Evolutionary conservation across 208 protist species (phyloP).

Genomic region (Trypanosoma scelopori): DNA sequence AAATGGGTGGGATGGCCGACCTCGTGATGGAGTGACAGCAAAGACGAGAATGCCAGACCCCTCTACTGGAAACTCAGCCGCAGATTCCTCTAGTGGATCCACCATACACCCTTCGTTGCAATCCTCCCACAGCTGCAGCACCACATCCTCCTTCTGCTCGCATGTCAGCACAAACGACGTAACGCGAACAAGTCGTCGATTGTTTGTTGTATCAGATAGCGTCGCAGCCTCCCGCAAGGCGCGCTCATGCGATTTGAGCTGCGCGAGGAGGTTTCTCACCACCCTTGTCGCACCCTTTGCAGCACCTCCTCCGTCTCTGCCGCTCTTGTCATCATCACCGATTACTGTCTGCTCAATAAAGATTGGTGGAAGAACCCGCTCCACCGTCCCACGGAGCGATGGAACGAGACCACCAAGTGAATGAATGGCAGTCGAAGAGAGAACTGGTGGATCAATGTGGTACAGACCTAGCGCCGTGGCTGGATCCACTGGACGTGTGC

Average conservation of each 20-base stretch:
- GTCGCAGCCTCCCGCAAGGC: slow-evolving; percentile 2
- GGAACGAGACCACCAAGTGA: slow-evolving; percentile 72
- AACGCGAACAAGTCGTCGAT: slow-evolving; percentile 36
- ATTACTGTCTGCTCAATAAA: slow-evolving; percentile 32
- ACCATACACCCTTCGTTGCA: slow-evolving; percentile 11
- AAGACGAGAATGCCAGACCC: slow-evolving; percentile 54
- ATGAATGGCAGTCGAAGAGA: slow-evolving; percentile 52
- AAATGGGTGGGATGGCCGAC: slow-evolving; percentile 54
- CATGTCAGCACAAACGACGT: slow-evolving; percentile 54
- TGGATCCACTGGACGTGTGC: slow-evolving; percentile 52
- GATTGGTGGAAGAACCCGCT: slow-evolving; percentile 69
- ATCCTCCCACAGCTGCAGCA: slow-evolving; percentile 76
- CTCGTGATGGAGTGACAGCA: slow-evolving; percentile 61
- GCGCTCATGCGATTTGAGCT: slow-evolving; percentile 40
- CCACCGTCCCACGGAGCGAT: slow-evolving; percentile 62
- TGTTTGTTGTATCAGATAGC: slow-evolving; percentile 1
- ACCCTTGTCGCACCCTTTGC: slow-evolving; percentile 19
- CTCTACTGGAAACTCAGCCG: slow-evolving; percentile 40
- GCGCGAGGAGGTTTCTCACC: slow-evolving; percentile 47
- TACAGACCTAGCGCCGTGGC: slow-evolving; percentile 54
- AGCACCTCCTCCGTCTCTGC: neutral
- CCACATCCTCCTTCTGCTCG: slow-evolving; percentile 40
- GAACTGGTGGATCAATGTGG: slow-evolving; percentile 39
- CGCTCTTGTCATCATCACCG: no score
- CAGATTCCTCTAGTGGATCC: slow-evolving; percentile 19